Evolutionary conservation across 176 grass and related monocot genomes (phyloP), one percentile per base, ranked within the genome.

Genomic region (Bothriochloa decipiens): DNA sequence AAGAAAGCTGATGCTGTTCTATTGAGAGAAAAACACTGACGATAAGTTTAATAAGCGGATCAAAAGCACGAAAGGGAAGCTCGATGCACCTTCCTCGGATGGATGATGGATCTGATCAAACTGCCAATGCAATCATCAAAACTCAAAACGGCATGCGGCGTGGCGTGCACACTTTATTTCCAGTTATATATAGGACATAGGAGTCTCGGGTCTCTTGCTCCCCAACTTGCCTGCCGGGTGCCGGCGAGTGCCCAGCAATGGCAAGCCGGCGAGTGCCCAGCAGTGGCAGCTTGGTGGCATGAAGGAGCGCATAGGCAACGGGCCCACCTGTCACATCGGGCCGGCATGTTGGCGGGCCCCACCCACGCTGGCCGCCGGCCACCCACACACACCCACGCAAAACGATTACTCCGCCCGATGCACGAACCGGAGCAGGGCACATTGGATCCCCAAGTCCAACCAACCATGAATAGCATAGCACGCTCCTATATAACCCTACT

Each of bases 371-470:
- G 32, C 12, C 32, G 65, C 58, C 75, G 35, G 68, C 61, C 58
- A 18, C 78, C 79, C 14, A 41, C 40, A 9, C 40, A 41, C 40
- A 9, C 40, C 6, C 35, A 23, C 36, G 11, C 4, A 75, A 73
- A 84, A 81, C 82, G 71, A 77, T 86, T 72, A 42, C 83, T 55
- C 15, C 65, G 18, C 61, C 64, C 52, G 32, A 81, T 63, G 64
- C 52, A 53, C 52, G 53, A 77, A 82, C 50, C 46, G 15, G 74
- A 52, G 76, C 28, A 37, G 27, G 41, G 71, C 72, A 83, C 83
- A 86, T 90, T 45, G 88, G 88, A 90, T 83, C 84, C 88, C 88
- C 5, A 90, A 74, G 84, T 83, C 84, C 88, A 90, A 86, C 84
- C 12, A 83, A 58, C 79, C 70, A 27, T 72, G 64, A 42, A 10